Evolutionary conservation across 192 early-diverging fungal genomes (phyloP).

Genomic region (Backusella morwellensis): DNA sequence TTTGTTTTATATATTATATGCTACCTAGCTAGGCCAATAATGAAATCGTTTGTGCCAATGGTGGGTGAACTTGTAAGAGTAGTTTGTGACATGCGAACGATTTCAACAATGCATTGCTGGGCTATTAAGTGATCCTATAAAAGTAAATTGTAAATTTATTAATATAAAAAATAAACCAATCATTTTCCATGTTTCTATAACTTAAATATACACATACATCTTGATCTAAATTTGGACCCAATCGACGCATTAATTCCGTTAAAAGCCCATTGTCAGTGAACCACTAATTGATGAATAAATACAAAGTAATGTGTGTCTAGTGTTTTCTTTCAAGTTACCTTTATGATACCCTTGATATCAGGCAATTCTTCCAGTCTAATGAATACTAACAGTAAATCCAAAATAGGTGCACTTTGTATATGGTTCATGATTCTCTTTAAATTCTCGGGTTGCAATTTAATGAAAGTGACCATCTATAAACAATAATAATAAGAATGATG

Average conservation of each 20-base stretch:
- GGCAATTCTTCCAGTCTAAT: constrained; percentile 90
- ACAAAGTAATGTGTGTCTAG: not conserved
- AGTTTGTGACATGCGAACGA: constrained; percentile 41
- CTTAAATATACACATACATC: constrained; percentile 52
- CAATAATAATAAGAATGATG: not conserved
- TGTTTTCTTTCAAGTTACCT: constrained; percentile 44
- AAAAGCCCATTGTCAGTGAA: constrained; percentile 78
- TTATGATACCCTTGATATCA: constrained; percentile 81
- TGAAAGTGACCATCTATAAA: constrained; percentile 80
- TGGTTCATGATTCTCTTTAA: constrained; percentile 78
- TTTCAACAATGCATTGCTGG: constrained; percentile 41
- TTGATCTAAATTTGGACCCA: constrained; percentile 77
- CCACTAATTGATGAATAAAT: constrained; percentile 59
- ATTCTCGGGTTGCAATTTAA: constrained; percentile 74
- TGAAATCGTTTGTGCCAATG: constrained; percentile 37
- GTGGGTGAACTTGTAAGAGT: constrained; percentile 26
- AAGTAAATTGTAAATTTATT: not conserved
- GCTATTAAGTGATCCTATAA: constrained; percentile 37
- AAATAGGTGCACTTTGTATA: constrained; percentile 82
- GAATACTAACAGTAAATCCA: constrained; percentile 89
- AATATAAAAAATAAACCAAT: constrained; percentile 4
- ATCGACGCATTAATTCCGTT: constrained; percentile 65
- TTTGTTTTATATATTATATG: not conserved
- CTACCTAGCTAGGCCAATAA: constrained; percentile 31
- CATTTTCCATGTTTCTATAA: not conserved